Conservation (phyloP, 73 alveolate genomes). For the Paramecium primaurelia region DNA sequence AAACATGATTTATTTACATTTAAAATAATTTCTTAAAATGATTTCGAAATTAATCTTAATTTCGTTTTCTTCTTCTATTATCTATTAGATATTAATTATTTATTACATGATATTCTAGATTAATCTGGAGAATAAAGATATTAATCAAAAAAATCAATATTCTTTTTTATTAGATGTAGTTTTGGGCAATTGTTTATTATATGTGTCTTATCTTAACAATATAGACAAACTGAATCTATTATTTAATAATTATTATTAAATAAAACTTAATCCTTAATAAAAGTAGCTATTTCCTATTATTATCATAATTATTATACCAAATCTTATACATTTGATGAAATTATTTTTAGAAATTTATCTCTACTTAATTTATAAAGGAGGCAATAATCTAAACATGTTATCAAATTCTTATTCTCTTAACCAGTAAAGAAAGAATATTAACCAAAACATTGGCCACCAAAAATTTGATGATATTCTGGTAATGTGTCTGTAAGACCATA, state of each 20-base stretch:
- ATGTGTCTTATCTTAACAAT: not conserved
- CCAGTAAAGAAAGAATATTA: not conserved
- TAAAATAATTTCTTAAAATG: not conserved
- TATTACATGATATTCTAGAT: not conserved
- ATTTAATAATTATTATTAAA: not conserved
- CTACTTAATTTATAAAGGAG: not conserved
- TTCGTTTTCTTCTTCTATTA: not conserved
- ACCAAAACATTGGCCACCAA: not conserved
- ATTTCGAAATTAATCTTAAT: not conserved
- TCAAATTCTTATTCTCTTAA: not conserved
- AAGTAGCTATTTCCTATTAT: not conserved
- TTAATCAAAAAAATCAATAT: not conserved
- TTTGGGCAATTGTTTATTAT: not conserved
- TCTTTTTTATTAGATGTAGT: not conserved
- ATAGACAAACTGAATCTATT: not conserved
- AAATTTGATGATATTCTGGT: not conserved
- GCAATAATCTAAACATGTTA: not conserved
- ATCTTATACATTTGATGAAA: not conserved
- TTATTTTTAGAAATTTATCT: not conserved
- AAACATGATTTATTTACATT: not conserved
- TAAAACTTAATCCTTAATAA: not conserved
- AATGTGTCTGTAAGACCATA: not conserved
- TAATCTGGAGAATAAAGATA: not conserved
- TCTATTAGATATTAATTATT: not conserved
- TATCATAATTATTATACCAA: not conserved